Evolutionary conservation across 78 protist genomes (phyloP).

Genomic region (Protostelium mycophagum): DNA sequence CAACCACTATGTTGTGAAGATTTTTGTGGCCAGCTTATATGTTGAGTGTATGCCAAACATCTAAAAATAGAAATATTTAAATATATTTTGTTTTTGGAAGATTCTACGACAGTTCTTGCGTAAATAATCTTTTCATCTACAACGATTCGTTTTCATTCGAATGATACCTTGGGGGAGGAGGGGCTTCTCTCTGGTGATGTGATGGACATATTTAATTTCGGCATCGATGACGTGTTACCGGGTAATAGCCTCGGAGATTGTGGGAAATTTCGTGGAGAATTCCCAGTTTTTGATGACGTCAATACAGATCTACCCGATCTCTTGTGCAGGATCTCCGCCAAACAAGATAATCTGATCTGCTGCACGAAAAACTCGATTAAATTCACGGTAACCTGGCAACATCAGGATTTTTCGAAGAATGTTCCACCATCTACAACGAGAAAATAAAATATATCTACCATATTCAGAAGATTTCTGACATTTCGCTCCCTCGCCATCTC

Average conservation of each 20-base stretch:
- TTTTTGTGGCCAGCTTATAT: too few species aligned
- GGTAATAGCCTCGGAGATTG: too few species aligned
- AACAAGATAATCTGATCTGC: background rate
- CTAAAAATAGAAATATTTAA: too few species aligned
- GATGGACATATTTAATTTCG: too few species aligned
- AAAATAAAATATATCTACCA: background rate
- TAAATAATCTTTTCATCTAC: background rate
- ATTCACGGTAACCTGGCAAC: background rate
- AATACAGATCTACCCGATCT: background rate
- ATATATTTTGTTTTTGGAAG: too few species aligned
- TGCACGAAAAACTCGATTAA: background rate
- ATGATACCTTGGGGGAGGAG: background rate
- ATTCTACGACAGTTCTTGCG: too few species aligned
- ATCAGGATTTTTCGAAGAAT: too few species aligned
- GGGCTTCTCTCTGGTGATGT: background rate
- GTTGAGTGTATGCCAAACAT: too few species aligned
- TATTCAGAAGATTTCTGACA: background rate
- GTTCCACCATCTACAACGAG: too few species aligned
- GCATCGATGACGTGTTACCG: too few species aligned
- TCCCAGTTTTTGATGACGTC: background rate
- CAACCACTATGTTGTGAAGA: too few species aligned
- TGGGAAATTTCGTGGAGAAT: too few species aligned
- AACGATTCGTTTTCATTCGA: background rate
- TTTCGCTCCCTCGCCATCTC: background rate
- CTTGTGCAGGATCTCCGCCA: background rate